Evolutionary conservation across 805 yeast species (phyloP).

Genomic region (Lipomyces yamadae): DNA sequence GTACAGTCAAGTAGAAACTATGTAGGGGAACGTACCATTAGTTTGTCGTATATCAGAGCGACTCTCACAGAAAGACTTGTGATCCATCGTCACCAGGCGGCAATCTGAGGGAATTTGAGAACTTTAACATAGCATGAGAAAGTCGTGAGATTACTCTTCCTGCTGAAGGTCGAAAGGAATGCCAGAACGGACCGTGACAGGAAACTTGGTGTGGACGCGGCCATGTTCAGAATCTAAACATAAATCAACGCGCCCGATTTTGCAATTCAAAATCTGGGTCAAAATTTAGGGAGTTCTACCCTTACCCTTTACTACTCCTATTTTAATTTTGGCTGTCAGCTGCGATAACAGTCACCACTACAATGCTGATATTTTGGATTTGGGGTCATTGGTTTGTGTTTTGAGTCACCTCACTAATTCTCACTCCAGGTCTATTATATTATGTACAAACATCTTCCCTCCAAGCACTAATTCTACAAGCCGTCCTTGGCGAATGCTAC

Average conservation of each 20-base stretch:
- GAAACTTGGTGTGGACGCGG: no score
- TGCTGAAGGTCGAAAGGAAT: no score
- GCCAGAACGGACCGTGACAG: no score
- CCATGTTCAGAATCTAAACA: background rate
- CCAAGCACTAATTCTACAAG: background rate
- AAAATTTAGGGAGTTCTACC: background rate
- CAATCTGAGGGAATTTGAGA: background rate
- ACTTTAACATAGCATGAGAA: background rate
- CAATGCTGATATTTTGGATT: background rate
- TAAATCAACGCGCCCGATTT: background rate
- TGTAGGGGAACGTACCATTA: background rate
- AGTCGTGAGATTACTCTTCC: background rate
- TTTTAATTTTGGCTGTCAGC: no score
- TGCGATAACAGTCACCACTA: background rate
- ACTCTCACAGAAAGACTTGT: background rate
- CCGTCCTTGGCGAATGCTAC: conserved; percentile 45
- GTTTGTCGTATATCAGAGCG: background rate
- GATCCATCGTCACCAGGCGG: background rate
- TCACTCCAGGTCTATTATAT: background rate
- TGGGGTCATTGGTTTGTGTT: no score
- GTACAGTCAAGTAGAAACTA: background rate
- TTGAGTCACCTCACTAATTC: background rate
- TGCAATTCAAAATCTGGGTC: background rate
- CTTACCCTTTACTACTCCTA: background rate
- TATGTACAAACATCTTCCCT: background rate